phyloP scores from a whole-genome alignment of 345 rosid genomes.

The Barbarea vulgaris region DNA sequence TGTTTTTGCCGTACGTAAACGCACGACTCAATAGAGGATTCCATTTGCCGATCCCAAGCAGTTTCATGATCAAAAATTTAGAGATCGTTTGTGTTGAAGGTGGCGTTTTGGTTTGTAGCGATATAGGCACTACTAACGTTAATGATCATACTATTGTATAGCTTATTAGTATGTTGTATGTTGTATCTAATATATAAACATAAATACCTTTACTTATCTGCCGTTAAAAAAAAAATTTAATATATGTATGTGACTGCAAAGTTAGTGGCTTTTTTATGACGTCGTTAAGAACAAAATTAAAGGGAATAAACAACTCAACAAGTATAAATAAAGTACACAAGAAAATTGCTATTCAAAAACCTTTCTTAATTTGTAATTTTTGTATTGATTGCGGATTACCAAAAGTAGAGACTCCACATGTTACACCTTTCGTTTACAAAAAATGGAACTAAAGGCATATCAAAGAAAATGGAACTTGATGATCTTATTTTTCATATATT shows the following conservation, averaged over 20 bases:
- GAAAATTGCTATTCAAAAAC: too few species aligned
- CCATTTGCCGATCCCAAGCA: constrained; percentile 57
- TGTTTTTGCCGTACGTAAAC: constrained; percentile 63
- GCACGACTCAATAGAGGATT: constrained; percentile 55
- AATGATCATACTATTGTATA: not conserved
- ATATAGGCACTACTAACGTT: constrained; percentile 26
- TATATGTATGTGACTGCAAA: not conserved
- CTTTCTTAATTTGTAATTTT: too few species aligned
- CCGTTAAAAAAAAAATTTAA: not conserved
- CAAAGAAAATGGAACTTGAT: too few species aligned
- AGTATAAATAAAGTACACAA: too few species aligned
- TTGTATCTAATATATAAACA: not conserved
- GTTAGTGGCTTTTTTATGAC: not conserved
- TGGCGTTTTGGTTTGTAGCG: constrained; percentile 50
- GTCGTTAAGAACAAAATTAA: too few species aligned
- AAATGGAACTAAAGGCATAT: too few species aligned
- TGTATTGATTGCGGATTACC: too few species aligned
- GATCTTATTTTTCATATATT: too few species aligned
- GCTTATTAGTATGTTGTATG: not conserved
- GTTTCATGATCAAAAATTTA: constrained; percentile 48
- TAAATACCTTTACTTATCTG: not conserved
- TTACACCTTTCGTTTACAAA: too few species aligned
- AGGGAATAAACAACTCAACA: too few species aligned
- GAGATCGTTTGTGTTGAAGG: constrained; percentile 47
- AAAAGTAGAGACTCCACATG: too few species aligned